A percentile compares a stretch with the other conserved stretches of the same genome.
Conservation (phyloP, 202 grass and related monocot species). For the Brachypodium distachyon region DNA sequence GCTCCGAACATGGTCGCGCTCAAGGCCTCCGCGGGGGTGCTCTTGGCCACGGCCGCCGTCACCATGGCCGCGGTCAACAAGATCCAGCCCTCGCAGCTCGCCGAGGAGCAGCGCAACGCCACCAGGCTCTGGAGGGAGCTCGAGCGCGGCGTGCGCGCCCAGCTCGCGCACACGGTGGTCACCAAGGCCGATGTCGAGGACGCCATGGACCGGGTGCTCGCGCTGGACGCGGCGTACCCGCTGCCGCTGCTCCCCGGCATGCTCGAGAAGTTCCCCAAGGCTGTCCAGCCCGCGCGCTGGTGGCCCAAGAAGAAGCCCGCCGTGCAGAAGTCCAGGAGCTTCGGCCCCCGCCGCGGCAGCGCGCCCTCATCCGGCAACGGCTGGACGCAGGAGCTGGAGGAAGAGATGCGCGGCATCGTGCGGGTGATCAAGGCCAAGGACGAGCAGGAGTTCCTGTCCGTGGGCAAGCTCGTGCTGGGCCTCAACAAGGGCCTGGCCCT, state of each 20-base stretch:
- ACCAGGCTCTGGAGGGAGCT: constrained; percentile 60
- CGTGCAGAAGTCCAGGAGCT: neutral
- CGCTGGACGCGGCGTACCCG: constrained; percentile 61
- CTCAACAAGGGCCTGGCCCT: constrained; percentile 36
- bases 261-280: constrained; percentile 56
- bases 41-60: constrained; percentile 28
- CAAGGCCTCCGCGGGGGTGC: constrained; percentile 25
- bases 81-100: constrained; percentile 74
- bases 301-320: no score
- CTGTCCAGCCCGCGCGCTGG: constrained; percentile 46
- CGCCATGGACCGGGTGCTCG: constrained; percentile 40
- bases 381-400: constrained; percentile 53
- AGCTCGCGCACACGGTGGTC: neutral
- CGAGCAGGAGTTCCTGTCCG: constrained; percentile 25
- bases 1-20: neutral
- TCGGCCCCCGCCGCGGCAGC: neutral
- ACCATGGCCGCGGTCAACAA: constrained; percentile 54
- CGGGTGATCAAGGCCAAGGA: constrained; percentile 52
- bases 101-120: constrained; percentile 76
- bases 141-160: constrained; percentile 26
- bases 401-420: constrained; percentile 38
- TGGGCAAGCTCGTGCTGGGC: constrained; percentile 4
- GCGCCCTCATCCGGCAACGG: constrained; percentile 27
- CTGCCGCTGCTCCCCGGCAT: constrained; percentile 44
- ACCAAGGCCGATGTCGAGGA: constrained; percentile 25